These are phyloP conservation scores for Codiaeum variegatum DNA, from an alignment of 441 rosid genomes.

Conservation along the genomic window DNA sequence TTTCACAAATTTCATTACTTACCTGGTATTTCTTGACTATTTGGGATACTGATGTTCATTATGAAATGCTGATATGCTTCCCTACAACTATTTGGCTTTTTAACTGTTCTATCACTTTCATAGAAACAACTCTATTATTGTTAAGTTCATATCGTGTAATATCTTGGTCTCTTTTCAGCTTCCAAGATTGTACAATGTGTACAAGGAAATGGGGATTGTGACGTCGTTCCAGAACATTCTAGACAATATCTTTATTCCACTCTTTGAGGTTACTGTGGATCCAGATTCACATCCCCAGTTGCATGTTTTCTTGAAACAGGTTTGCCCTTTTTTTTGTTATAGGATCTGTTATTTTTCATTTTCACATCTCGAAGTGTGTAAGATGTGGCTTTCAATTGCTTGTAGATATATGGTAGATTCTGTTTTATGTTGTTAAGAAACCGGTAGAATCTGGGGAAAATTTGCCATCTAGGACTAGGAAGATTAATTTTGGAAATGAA, in stretches of 20 bases:
- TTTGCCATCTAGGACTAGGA: background rate
- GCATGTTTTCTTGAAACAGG: slow-evolving; percentile 95
- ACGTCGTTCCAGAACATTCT: slow-evolving; percentile 97
- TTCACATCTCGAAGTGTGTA: background rate
- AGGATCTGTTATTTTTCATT: background rate
- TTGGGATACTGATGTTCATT: background rate
- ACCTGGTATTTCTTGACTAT: background rate
- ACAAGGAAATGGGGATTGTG: slow-evolving; percentile 99
- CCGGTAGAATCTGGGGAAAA: background rate
- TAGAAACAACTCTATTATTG: background rate
- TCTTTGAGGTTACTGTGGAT: slow-evolving; percentile 95
- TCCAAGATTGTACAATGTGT: slow-evolving; percentile 89
- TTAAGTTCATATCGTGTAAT: background rate
- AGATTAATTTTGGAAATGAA: background rate
- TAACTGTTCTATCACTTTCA: background rate
- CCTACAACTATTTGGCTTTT: background rate
- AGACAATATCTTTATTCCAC: slow-evolving; percentile 92
- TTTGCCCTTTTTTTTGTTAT: slow-evolving; percentile 21
- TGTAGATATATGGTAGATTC: background rate
- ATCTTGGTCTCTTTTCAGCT: slow-evolving; percentile 48
- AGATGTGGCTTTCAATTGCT: background rate
- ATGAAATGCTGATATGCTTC: background rate
- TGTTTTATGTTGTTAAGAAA: background rate
- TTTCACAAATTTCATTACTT: background rate
- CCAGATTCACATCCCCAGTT: slow-evolving; percentile 99